These are phyloP conservation scores for Gossypium ekmanianum DNA, from an alignment of 345 rosid genomes.

Conservation along the genomic window DNA sequence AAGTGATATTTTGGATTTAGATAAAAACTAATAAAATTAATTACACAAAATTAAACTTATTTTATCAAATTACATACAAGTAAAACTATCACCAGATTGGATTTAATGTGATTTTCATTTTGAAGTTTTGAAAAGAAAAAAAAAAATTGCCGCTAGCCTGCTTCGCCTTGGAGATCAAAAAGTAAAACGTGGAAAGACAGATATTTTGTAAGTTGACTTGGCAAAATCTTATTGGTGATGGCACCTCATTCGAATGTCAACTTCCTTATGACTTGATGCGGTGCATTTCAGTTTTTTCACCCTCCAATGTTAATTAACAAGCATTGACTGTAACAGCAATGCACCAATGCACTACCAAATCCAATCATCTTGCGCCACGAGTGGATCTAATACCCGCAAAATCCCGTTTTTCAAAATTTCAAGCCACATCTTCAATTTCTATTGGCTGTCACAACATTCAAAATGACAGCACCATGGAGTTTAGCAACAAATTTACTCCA, in stretches of 20 bases:
- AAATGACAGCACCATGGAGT: constrained; percentile 8
- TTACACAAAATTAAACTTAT: too few species aligned
- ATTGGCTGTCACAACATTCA: constrained; percentile 5
- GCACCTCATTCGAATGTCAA: constrained; percentile 26
- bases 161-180: neutral
- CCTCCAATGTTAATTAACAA: neutral
- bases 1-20: too few species aligned
- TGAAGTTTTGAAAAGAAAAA: neutral
- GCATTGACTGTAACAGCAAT: neutral
- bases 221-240: constrained; percentile 20
- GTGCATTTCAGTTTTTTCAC: neutral
- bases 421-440: too few species aligned
- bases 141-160: neutral
- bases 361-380: neutral
- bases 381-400: neutral
- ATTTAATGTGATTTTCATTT: too few species aligned
- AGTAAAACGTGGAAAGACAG: neutral
- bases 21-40: too few species aligned
- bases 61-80: too few species aligned
- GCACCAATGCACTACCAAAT: neutral
- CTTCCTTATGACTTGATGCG: constrained; percentile 5
- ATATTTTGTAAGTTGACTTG: constrained; percentile 25
- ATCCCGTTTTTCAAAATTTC: neutral
- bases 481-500: neutral
- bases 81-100: too few species aligned